These are phyloP conservation scores for Spirogloea muscicola DNA, from an alignment of 139 green algal genomes.

Conservation along the genomic window DNA sequence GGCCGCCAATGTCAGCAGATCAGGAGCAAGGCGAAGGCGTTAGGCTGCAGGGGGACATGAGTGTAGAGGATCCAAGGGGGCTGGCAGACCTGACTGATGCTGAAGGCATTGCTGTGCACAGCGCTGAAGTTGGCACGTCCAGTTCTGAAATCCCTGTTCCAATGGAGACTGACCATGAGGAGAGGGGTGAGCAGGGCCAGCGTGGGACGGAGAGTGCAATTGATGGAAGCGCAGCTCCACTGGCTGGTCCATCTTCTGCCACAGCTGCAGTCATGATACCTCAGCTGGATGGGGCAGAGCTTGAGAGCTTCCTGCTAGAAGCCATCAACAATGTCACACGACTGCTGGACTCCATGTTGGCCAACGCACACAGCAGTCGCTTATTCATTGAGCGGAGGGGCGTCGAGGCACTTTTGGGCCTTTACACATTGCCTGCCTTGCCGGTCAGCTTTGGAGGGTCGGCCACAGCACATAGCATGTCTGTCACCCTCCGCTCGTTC, in stretches of 20 bases:
- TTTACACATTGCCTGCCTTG: slow-evolving; percentile 77
- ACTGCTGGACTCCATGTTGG: slow-evolving; percentile 81
- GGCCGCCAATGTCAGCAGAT: too few relatives aligned
- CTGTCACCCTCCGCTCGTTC: slow-evolving; percentile 65
- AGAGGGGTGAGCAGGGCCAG: slow-evolving; percentile 4
- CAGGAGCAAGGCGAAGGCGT: too few relatives aligned
- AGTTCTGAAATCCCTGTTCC: slow-evolving; percentile 7
- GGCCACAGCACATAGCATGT: slow-evolving; percentile 67
- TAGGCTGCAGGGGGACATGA: too few relatives aligned
- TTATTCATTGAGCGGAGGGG: slow-evolving; percentile 75
- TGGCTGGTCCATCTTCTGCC: background rate
- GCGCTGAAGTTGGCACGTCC: background rate
- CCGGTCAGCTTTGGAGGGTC: slow-evolving; percentile 71
- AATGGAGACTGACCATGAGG: slow-evolving; percentile 34
- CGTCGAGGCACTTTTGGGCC: slow-evolving; percentile 60
- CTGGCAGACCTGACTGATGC: too few relatives aligned
- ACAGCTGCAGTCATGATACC: background rate
- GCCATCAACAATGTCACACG: slow-evolving; percentile 65
- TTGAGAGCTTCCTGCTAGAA: slow-evolving; percentile 63
- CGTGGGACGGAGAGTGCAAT: background rate
- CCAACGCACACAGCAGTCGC: slow-evolving; percentile 52
- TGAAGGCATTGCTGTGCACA: background rate
- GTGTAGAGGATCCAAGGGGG: too few relatives aligned
- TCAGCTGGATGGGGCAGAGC: slow-evolving; percentile 6
- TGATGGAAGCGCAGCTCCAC: background rate